Conservation (phyloP, 805 yeast species). For the Vanderwaltozyma yarrowii region DNA sequence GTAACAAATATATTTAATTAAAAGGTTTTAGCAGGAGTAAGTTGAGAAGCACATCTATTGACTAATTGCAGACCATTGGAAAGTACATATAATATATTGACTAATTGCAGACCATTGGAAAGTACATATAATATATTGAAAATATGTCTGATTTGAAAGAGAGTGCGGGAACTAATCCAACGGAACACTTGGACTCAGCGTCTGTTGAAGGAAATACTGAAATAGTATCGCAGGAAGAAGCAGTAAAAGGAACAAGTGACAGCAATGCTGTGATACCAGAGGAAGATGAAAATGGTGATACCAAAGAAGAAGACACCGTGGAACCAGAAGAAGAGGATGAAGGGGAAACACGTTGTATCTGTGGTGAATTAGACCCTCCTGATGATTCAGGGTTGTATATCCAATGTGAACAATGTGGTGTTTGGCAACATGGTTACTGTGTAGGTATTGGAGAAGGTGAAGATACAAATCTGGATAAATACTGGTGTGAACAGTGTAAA, state of each 20-base stretch:
- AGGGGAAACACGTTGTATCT: slow-evolving; percentile 37
- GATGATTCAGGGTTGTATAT: slow-evolving; percentile 55
- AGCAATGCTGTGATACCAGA: too few species aligned
- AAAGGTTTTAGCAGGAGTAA: too few species aligned
- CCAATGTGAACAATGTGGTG: slow-evolving; percentile 84
- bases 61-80: too few species aligned
- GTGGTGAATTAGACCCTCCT: slow-evolving; percentile 36
- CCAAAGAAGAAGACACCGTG: slow-evolving; percentile 14
- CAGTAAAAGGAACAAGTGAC: neutral
- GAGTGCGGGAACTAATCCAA: too few species aligned
- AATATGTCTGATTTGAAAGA: too few species aligned
- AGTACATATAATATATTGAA: too few species aligned
- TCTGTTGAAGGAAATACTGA: neutral
- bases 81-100: too few species aligned
- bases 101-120: too few species aligned
- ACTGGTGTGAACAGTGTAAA: slow-evolving; percentile 87
- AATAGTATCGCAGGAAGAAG: neutral
- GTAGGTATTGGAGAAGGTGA: slow-evolving; percentile 67
- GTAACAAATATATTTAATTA: too few species aligned
- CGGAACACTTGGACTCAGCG: too few species aligned
- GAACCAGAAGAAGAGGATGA: slow-evolving; percentile 32
- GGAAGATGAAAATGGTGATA: neutral
- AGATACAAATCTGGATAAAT: slow-evolving; percentile 66
- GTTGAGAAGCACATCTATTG: too few species aligned
- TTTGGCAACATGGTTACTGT: slow-evolving; percentile 97